Evolutionary conservation across 805 yeast genomes (phyloP), one percentile per base, ranked within the genome.

Genomic region (Wickerhamomyces canadensis): DNA sequence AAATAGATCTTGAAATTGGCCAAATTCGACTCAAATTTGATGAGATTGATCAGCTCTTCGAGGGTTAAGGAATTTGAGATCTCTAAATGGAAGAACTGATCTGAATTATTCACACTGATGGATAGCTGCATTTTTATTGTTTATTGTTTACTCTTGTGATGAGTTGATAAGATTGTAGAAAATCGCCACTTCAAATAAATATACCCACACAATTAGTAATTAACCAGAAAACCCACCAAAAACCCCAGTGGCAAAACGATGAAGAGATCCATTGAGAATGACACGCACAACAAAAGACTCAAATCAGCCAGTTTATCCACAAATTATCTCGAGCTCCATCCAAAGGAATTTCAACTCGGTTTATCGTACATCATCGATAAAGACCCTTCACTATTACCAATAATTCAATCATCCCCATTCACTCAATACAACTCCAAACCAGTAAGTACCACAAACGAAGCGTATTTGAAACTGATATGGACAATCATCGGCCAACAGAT

Each of bases 401-500:
- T 57, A 1, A 47, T 65, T 9, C 43, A 43, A 0, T 26, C 35
- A 5, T 39, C 43, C 5, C 53, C 54, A 4, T 68, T 67, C 41
- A 40, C 51, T 1, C 38, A 52, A 5, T 67, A 61, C 35, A 42
- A 39, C 9, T 40, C 43, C 13, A 42, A 33, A 18, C 44, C 47
- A 12, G 25, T 33, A 3, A 22, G 31, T 7, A 36, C 48, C 7
- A 23, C 50, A 14, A 55, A 60, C 12, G 60, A 55, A 34, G 68
- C 70, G 35, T 74, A 69, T 42, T 58, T 58, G 17, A 60, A 64
- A 15, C 52, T 76, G 8, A 65, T 65, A 2, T 58, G 66, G 30
- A 68, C 76, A 5, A 73, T 84, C 4, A 72, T 84, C 3, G 70
- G 82, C 0, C 93, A 84, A 55, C 93, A 84, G 54, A 74, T 84